phyloP scores from a whole-genome alignment of 2,329 filamentous ascomycete species.

The Colletotrichum limetticola region DNA sequence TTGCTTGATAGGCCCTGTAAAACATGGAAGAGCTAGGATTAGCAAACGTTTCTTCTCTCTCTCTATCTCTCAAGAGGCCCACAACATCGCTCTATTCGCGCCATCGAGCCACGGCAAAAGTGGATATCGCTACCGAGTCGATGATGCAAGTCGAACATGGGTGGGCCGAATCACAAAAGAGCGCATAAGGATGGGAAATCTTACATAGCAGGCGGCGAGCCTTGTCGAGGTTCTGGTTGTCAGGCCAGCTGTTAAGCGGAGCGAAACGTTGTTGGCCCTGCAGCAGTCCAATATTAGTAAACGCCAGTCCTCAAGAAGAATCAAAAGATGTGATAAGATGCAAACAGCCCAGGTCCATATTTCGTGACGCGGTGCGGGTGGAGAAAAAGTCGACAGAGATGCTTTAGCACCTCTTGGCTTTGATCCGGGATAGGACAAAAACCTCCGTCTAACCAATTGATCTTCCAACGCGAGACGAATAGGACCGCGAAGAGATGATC shows the following conservation, averaged over 20 bases:
- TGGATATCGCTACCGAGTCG: constrained; percentile 7
- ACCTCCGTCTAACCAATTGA: constrained; percentile 3
- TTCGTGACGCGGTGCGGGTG: constrained; percentile 11
- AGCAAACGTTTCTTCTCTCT: neutral
- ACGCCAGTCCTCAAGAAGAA: constrained; percentile 6
- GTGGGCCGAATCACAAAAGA: neutral
- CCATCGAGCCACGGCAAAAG: neutral
- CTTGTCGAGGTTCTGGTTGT: constrained; percentile 84
- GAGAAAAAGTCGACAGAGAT: neutral
- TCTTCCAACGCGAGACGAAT: constrained; percentile 4
- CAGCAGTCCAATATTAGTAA: constrained; percentile 27
- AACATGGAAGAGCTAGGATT: neutral
- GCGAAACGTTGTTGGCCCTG: constrained; percentile 81
- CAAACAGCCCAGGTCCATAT: constrained; percentile 14
- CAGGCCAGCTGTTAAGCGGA: constrained; percentile 84
- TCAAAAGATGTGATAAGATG: constrained; percentile 5
- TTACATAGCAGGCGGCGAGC: constrained; percentile 73
- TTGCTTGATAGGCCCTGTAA: constrained; percentile 74
- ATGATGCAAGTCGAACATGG: constrained; percentile 1
- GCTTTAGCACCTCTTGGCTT: constrained; percentile 19
- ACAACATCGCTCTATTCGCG: constrained; percentile 54
- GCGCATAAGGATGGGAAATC: neutral
- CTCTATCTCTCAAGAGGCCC: neutral
- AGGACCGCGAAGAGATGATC: neutral
- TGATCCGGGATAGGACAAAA: constrained; percentile 23